Evolutionary conservation across 257 asterid genomes (phyloP).

Genomic region (Thymus quinquecostatus): DNA sequence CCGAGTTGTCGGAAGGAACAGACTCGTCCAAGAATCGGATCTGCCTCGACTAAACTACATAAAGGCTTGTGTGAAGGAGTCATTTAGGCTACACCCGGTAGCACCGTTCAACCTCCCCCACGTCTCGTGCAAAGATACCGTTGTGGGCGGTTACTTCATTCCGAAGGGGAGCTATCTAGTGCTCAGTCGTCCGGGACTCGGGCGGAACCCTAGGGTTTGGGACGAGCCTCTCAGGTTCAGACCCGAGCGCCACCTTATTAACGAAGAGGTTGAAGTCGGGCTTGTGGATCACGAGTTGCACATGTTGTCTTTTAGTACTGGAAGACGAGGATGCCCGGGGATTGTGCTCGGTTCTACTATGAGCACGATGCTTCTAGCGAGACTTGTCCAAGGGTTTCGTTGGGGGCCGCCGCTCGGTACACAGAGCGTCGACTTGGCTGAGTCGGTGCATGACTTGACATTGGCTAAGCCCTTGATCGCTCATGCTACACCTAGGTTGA

Average conservation of each 20-base stretch:
- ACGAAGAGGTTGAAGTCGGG: background rate
- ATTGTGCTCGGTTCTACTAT: conserved; percentile 32
- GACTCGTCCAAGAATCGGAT: conserved; percentile 44
- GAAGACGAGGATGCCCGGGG: conserved; percentile 44
- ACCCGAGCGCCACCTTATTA: conserved; percentile 35
- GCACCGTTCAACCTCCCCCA: conserved; percentile 39
- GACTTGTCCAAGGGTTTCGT: conserved; percentile 34
- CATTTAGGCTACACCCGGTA: conserved; percentile 37
- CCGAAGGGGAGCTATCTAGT: conserved; percentile 42
- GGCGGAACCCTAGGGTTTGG: conserved; percentile 46
- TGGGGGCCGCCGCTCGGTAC: background rate
- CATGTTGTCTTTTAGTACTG: conserved; percentile 34
- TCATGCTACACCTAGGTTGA: conserved; percentile 27
- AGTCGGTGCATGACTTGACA: background rate
- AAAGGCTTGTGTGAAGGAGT: conserved; percentile 38
- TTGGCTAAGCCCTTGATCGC: conserved; percentile 25
- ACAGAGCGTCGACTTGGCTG: background rate
- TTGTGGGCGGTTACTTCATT: conserved; percentile 37
- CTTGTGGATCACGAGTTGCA: conserved; percentile 27
- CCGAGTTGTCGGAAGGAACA: conserved; percentile 22
- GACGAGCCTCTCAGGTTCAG: conserved; percentile 30
- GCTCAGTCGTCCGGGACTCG: conserved; percentile 40
- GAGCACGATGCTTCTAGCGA: conserved; percentile 28
- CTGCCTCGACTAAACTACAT: conserved; percentile 35
- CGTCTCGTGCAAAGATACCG: conserved; percentile 21